A percentile compares a stretch with the other conserved stretches of the same genome.
Conservation (phyloP, 148 eudicot genomes). For the Cornus controversa region DNA sequence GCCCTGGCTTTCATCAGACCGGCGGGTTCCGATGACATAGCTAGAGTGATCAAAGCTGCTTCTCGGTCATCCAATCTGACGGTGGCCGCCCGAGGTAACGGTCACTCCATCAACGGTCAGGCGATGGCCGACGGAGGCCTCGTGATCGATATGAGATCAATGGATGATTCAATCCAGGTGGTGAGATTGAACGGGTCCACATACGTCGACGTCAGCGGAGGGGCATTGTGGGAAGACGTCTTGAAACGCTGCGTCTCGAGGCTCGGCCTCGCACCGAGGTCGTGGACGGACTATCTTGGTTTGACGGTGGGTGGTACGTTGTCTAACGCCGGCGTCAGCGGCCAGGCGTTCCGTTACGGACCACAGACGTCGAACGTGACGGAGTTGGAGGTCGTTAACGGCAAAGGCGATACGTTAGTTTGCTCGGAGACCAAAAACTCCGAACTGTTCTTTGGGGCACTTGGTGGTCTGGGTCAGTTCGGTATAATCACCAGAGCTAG, state of each 20-base stretch:
- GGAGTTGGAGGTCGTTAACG: constrained; percentile 84
- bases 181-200: background rate
- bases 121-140: constrained; percentile 66
- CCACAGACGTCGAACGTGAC: constrained; percentile 76
- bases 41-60: constrained; percentile 39
- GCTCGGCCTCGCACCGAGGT: constrained; percentile 61
- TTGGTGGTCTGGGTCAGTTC: constrained; percentile 94
- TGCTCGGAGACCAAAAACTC: constrained; percentile 42
- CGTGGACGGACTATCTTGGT: constrained; percentile 88
- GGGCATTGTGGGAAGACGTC: constrained; percentile 85
- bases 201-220: constrained; percentile 74
- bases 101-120: constrained; percentile 92
- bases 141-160: constrained; percentile 67
- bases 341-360: constrained; percentile 73
- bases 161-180: constrained; percentile 10
- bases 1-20: constrained; percentile 65
- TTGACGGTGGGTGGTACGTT: constrained; percentile 88
- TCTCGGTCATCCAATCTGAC: constrained; percentile 36
- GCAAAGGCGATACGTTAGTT: constrained; percentile 62
- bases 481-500: constrained; percentile 82
- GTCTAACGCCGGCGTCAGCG: constrained; percentile 88
- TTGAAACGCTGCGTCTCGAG: constrained; percentile 50
- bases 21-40: constrained; percentile 39
- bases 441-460: constrained; percentile 62
- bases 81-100: constrained; percentile 85